Evolutionary conservation across 2,329 filamentous ascomycete genomes (phyloP), one percentile per base, ranked within the genome.

Genomic region (Hymenotorrendiella dingleyae): DNA sequence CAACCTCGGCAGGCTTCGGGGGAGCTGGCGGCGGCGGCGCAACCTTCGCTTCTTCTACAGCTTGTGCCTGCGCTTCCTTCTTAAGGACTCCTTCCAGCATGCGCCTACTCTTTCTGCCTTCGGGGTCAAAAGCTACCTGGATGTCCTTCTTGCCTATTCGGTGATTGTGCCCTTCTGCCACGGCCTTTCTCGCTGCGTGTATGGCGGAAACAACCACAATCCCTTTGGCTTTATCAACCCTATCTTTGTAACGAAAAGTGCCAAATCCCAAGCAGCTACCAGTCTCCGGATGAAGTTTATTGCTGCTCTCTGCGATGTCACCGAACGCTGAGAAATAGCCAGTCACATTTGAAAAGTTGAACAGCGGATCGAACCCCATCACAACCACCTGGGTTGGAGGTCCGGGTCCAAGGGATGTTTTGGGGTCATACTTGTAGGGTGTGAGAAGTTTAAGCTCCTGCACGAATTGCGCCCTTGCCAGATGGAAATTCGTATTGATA

Each of bases 241-340:
- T 74, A 61, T 97, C 91, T 57, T 84, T 82, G 64, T 94, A 98
- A 46, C 84, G 82, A 60, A 98, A 88, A 12, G 88, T 87, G 52
- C 87, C 94, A 61, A 98, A 90, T 10, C 93, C 93, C 10, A 98
- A 75, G 60, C 94, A 94, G 59, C 87, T 93, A 14, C 93, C 93
- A 10, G 90, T 97, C 45, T 90, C 84, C 7, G 93, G 93, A 64
- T 98, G 89, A 58, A 94, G 91, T 62, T 94, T 91, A 60, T 96
- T 96, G 59, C 87, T 89, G 55, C 94, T 84, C 59, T 90, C 85
- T 33, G 84, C 84, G 50, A 98, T 90, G 45, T 95, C 87, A 40
- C 89, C 89, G 66, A 85, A 94, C 3, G 77, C 79, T 14, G 82
- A 78, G 61, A 94, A 94, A 41, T 86, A 76, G 34, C 83, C 78